Evolutionary conservation across 306 rosid species (phyloP).

Genomic region (Abrus precatorius): DNA sequence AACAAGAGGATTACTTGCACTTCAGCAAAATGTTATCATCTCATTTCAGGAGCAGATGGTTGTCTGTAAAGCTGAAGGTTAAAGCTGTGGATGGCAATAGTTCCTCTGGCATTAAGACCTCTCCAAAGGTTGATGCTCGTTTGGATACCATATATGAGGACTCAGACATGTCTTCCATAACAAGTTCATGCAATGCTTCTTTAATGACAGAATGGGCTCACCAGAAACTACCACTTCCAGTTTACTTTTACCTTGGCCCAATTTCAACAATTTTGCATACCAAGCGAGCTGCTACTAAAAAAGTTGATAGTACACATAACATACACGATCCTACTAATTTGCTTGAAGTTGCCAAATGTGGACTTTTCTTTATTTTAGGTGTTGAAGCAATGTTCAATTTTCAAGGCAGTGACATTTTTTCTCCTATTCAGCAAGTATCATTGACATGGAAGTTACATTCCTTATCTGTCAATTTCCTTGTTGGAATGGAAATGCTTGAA

Average conservation of each 20-base stretch:
- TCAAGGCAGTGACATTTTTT: conserved; percentile 59
- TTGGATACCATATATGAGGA: conserved; percentile 87
- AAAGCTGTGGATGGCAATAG: conserved; percentile 52
- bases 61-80: conserved; percentile 70
- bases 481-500: conserved; percentile 84
- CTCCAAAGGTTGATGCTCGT: conserved; percentile 54
- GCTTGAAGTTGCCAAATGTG: conserved; percentile 78
- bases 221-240: conserved; percentile 93
- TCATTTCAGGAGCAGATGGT: conserved; percentile 87
- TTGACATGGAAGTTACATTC: conserved; percentile 94
- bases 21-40: conserved; percentile 71
- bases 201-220: conserved; percentile 79
- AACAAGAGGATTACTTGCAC: conserved; percentile 73
- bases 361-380: conserved; percentile 87
- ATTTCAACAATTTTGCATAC: conserved; percentile 70
- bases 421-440: conserved; percentile 77
- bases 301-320: conserved; percentile 50
- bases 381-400: conserved; percentile 79
- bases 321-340: conserved; percentile 54
- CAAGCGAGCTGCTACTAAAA: conserved; percentile 63
- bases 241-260: conserved; percentile 85
- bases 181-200: conserved; percentile 53
- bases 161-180: conserved; percentile 55
- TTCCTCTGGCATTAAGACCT: conserved; percentile 47
- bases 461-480: conserved; percentile 81